A percentile compares a stretch with the other conserved stretches of the same genome.
Evolutionary conservation across 208 protist genomes (phyloP).

Genomic region (Porcisia hertigi): DNA sequence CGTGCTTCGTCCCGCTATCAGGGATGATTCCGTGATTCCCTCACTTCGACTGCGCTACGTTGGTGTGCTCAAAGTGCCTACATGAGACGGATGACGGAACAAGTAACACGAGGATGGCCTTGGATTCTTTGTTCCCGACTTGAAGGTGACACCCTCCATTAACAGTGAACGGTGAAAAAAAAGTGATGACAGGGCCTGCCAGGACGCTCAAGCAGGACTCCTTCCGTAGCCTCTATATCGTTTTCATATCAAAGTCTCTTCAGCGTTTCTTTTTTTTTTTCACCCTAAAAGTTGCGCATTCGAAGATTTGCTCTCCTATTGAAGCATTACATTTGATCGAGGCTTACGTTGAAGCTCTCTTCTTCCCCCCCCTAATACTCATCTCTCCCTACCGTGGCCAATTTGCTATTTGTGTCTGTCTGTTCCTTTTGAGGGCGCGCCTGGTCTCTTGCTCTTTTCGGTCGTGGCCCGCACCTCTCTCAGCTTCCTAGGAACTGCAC

Average conservation of each 20-base stretch:
- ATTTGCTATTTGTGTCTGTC: neutral
- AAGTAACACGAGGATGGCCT: neutral
- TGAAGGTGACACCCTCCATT: neutral
- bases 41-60: constrained; percentile 59
- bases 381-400: neutral
- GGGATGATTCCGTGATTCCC: constrained; percentile 30
- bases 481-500: neutral
- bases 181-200: neutral
- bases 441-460: neutral
- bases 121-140: neutral
- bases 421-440: neutral
- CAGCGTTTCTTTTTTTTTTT: neutral
- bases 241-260: neutral
- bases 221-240: neutral
- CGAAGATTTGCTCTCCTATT: neutral
- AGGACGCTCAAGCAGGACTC: neutral
- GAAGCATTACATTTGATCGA: neutral
- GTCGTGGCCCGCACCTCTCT: no score
- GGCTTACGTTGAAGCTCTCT: neutral
- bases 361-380: neutral
- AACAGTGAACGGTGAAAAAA: neutral
- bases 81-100: neutral
- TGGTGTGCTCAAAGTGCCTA: constrained; percentile 21
- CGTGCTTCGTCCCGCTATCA: constrained; percentile 45
- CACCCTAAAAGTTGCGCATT: neutral